These are phyloP conservation scores for Heimioporus sp. DNA, from an alignment of 768 basidiomycete genomes.

Conservation along the genomic window DNA sequence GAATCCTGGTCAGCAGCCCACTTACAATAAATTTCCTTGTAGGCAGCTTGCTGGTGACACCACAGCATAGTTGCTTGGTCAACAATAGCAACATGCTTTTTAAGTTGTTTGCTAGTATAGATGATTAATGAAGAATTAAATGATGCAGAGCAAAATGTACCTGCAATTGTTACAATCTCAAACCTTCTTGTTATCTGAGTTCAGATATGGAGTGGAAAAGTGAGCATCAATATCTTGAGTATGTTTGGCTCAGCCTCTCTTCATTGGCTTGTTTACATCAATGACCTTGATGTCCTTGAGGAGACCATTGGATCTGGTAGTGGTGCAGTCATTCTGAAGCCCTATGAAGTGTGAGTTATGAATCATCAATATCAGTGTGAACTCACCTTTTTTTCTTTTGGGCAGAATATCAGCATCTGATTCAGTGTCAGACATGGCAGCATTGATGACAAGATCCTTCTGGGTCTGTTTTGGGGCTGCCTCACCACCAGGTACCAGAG, in stretches of 20 bases:
- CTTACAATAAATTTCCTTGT: not conserved
- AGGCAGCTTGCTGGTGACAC: constrained; percentile 1
- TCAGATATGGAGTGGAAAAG: not conserved
- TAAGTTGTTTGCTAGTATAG: too few relatives aligned
- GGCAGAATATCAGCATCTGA: too few relatives aligned
- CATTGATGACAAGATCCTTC: too few relatives aligned
- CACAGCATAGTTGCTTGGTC: too few relatives aligned
- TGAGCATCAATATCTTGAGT: not conserved
- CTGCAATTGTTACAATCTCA: too few relatives aligned
- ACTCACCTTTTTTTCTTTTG: too few relatives aligned
- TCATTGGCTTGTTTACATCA: not conserved
- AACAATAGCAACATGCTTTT: too few relatives aligned
- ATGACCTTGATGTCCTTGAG: constrained; percentile 1
- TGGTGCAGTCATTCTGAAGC: not conserved
- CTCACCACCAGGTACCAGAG: too few relatives aligned
- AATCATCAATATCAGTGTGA: not conserved
- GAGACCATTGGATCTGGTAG: not conserved
- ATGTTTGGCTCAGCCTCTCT: not conserved
- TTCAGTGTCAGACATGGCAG: too few relatives aligned
- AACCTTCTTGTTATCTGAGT: not conserved
- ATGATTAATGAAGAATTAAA: too few relatives aligned
- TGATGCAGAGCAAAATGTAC: too few relatives aligned
- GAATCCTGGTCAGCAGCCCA: constrained; percentile 4
- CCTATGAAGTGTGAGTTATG: not conserved
- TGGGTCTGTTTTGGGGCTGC: too few relatives aligned